These are phyloP conservation scores for Fusarium algeriense DNA, from an alignment of 2,329 filamentous ascomycete species.

Conservation along the genomic window DNA sequence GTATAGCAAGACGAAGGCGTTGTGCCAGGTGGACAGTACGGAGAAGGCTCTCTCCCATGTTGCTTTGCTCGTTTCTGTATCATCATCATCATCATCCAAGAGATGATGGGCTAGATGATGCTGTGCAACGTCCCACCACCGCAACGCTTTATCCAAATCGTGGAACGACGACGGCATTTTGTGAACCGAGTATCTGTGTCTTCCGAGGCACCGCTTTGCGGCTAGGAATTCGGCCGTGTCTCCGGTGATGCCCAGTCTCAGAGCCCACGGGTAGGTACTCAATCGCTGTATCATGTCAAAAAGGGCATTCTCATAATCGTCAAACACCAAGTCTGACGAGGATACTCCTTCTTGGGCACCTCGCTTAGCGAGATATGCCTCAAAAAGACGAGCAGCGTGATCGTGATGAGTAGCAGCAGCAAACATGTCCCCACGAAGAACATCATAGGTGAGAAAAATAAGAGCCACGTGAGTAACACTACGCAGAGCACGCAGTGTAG, in stretches of 20 bases:
- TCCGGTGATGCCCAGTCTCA: conserved; percentile 24
- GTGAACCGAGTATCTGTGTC: conserved; percentile 19
- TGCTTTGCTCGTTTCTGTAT: background rate
- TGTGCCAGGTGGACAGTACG: conserved; percentile 33
- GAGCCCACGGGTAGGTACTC: conserved; percentile 38
- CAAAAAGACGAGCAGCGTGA: conserved; percentile 34
- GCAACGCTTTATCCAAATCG: conserved; percentile 30
- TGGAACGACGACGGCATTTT: conserved; percentile 35
- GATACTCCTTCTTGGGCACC: conserved; percentile 26
- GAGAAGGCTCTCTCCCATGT: conserved; percentile 26
- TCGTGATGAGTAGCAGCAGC: conserved; percentile 36
- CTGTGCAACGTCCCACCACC: conserved; percentile 40
- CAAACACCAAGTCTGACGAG: conserved; percentile 19
- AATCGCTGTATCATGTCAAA: conserved; percentile 42
- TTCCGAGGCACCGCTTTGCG: conserved; percentile 4
- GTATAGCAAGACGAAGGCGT: conserved; percentile 26
- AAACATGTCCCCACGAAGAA: conserved; percentile 35
- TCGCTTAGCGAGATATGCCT: conserved; percentile 35
- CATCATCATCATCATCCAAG: background rate
- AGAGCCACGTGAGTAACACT: conserved; percentile 39
- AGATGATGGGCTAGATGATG: conserved; percentile 26
- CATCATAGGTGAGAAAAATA: conserved; percentile 41
- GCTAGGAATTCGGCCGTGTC: conserved; percentile 2
- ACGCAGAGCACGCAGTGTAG: conserved; percentile 11
- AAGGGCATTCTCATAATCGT: conserved; percentile 31